These are phyloP conservation scores for Pseudocercospora crystallina DNA, from an alignment of 2,329 filamentous ascomycete species.

Conservation along the genomic window DNA sequence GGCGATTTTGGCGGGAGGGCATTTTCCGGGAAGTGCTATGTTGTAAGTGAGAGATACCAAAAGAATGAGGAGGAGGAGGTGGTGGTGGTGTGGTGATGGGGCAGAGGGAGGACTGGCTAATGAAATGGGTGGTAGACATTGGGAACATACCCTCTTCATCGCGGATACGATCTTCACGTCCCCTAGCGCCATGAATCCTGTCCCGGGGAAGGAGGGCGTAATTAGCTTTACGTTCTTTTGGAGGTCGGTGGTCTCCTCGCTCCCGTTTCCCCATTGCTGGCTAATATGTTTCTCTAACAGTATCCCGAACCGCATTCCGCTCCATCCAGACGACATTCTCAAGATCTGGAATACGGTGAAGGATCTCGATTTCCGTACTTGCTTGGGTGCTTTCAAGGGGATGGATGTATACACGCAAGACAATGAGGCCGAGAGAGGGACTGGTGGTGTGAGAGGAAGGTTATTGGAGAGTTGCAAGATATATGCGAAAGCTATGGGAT, in stretches of 20 bases:
- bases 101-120: too few relatives aligned
- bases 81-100: too few relatives aligned
- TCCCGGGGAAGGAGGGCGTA: constrained; percentile 36
- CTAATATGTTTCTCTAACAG: constrained; percentile 27
- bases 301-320: constrained; percentile 69
- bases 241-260: constrained; percentile 37
- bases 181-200: constrained; percentile 39
- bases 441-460: constrained; percentile 50
- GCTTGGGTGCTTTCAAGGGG: constrained; percentile 64
- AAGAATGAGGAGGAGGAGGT: too few relatives aligned
- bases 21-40: constrained; percentile 73
- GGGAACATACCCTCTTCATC: constrained; percentile 61
- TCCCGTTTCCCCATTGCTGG: background rate
- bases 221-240: constrained; percentile 69
- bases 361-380: constrained; percentile 60
- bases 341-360: constrained; percentile 67
- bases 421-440: constrained; percentile 17
- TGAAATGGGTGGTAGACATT: too few relatives aligned
- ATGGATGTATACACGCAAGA: constrained; percentile 57
- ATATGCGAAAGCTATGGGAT: constrained; percentile 49
- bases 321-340: constrained; percentile 61
- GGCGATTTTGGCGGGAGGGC: constrained; percentile 69
- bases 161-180: constrained; percentile 74
- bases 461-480: constrained; percentile 74
- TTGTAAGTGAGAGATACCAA: too few relatives aligned